These are phyloP conservation scores for Collybia nuda DNA, from an alignment of 768 basidiomycete genomes.

Conservation along the genomic window DNA sequence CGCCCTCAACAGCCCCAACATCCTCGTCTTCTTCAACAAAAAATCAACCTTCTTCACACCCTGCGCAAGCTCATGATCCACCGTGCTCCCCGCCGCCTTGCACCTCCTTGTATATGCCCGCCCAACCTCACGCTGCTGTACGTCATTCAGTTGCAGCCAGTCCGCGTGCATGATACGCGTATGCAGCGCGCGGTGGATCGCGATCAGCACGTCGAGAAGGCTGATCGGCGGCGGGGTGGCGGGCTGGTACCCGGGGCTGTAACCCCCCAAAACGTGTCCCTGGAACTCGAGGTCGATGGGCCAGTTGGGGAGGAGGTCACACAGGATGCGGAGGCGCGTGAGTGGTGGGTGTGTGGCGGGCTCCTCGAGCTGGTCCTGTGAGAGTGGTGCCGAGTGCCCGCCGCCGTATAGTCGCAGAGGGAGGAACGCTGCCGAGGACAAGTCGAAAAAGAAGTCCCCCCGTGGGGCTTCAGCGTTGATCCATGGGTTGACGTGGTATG, in stretches of 20 bases:
- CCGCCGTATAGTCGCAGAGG: conserved; percentile 41
- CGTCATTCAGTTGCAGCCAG: conserved; percentile 30
- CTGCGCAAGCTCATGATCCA: conserved; percentile 39
- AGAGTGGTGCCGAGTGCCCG: conserved; percentile 36
- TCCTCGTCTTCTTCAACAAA: conserved; percentile 42
- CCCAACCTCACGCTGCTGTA: conserved; percentile 29
- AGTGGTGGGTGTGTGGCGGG: conserved; percentile 57
- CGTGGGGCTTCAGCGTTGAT: conserved; percentile 45
- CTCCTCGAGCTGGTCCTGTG: conserved; percentile 45
- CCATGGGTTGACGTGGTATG: conserved; percentile 43
- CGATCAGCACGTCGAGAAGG: conserved; percentile 56
- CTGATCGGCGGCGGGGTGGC: conserved; percentile 40
- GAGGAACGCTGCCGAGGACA: conserved; percentile 44
- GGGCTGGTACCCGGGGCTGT: conserved; percentile 7
- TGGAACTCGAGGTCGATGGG: conserved; percentile 52
- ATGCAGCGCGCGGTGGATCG: conserved; percentile 47
- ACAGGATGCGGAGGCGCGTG: conserved; percentile 52
- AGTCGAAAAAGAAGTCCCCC: conserved; percentile 53
- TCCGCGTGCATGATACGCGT: conserved; percentile 39
- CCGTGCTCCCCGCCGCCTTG: conserved; percentile 23
- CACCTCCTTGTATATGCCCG: conserved; percentile 40
- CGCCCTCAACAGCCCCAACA: conserved; percentile 47
- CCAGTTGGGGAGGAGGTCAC: conserved; percentile 59
- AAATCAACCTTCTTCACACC: conserved; percentile 66
- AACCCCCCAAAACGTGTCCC: conserved; percentile 14